Base-by-base conservation (phyloP, 2,329 filamentous ascomycete species). In the Xylariales sp. region DNA sequence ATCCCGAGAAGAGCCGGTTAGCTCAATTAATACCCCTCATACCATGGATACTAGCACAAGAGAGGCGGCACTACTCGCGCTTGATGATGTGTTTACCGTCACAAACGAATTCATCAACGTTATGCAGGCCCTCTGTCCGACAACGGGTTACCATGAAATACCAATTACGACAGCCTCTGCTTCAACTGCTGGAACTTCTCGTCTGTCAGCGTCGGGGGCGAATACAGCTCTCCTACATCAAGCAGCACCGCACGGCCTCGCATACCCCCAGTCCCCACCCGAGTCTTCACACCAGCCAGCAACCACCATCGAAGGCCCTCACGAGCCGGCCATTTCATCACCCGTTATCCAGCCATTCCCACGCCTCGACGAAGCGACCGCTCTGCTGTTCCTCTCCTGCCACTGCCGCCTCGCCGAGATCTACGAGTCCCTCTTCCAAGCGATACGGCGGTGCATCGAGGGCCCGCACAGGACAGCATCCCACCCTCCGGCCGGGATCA, bases 331-430 rank as follows among this genome's bases (percentile, higher is more conserved):
- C 3, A 39, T 54, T 6, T 16, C 45, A 5, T 39, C 56, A 23
- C 18, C 48, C 50, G 4, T 30, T 12, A 3, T 3, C 0, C n/a
- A 52, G 14, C 45, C 58, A 12, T 60, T 34, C 48, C 4, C 45
- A 3, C 64, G 39, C 8, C 32, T 67, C 12, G 68, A 70, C 9
- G 65, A 68, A 30, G 62, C 68, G 18, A 66, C 49, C 12, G 5
- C 39, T 14, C 18, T 70, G 1, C 36, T 69, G 0, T 52, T 69
- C 34, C 49, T 70, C 3, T 70, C 68, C 3, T 70, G 68, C 36
- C 68, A 68, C 59, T 70, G 52, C 9, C 62, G 55, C n/a, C 63
- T 69, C 16, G n/a, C 36, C 16, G 59, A 63, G 23, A 66, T 68
- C 54, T 70, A 69, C 48, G 62, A 53, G 16, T 43, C 52, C 45